Percentiles rank a stretch among this genome's conserved stretches.
These are phyloP conservation scores for Aspergillus sp. DNA, from an alignment of 2,329 filamentous ascomycete genomes.

Conservation along the genomic window DNA sequence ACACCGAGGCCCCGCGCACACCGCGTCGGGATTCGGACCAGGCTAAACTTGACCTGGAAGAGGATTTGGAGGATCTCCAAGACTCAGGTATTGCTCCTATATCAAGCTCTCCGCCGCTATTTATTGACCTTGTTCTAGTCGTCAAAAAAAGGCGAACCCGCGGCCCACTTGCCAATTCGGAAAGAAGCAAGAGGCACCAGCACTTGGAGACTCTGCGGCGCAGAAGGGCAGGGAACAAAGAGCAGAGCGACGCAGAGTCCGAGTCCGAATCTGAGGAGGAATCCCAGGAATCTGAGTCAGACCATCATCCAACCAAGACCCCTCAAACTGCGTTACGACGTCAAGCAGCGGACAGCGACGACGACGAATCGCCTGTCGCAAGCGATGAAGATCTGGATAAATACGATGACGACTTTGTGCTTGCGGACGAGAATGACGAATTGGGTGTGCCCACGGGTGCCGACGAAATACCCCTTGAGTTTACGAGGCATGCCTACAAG, in stretches of 20 bases:
- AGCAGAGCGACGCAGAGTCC: constrained; percentile 18
- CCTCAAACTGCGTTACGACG: constrained; percentile 3
- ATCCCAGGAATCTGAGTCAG: constrained; percentile 11
- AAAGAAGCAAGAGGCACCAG: constrained; percentile 29
- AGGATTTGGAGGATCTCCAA: constrained; percentile 37
- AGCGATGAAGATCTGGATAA: constrained; percentile 41
- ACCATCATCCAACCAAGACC: constrained; percentile 7
- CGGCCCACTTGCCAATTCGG: constrained; percentile 29
- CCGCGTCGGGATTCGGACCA: constrained; percentile 18
- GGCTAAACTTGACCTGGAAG: constrained; percentile 34
- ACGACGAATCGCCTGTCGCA: constrained; percentile 19
- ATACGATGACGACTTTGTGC: constrained; percentile 57
- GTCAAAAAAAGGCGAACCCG: constrained; percentile 33
- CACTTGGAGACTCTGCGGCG: constrained; percentile 36
- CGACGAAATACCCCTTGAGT: constrained; percentile 56
- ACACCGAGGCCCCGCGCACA: constrained; percentile 12
- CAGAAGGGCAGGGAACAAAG: constrained; percentile 33
- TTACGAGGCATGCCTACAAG: constrained; percentile 56
- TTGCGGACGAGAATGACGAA: constrained; percentile 50
- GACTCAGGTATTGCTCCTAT: constrained; percentile 29
- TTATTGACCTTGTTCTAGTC: constrained; percentile 12
- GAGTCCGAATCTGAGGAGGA: constrained; percentile 15
- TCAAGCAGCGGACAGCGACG: constrained; percentile 21
- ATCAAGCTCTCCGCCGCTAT: background rate
- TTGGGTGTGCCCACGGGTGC: constrained; percentile 47